phyloP scores from a whole-genome alignment of 2,329 filamentous ascomycete species.

The Aspergillus thermomutatus region DNA sequence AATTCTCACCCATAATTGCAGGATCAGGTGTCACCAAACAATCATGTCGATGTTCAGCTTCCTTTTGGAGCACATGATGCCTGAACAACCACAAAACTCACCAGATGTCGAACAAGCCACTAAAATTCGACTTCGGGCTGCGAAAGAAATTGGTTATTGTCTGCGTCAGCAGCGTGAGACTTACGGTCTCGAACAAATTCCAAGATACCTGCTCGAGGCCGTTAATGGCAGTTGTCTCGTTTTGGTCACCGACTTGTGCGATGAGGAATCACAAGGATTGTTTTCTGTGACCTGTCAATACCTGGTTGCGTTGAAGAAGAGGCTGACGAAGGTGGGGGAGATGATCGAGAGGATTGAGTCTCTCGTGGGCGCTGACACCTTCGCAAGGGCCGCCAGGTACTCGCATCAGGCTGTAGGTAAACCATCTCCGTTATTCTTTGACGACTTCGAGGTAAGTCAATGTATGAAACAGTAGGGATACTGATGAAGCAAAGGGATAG shows the following conservation, averaged over 20 bases:
- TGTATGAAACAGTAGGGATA: background rate
- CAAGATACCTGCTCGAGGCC: slow-evolving; percentile 25
- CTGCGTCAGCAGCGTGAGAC: slow-evolving; percentile 24
- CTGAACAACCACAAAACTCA: slow-evolving; percentile 7
- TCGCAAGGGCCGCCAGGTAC: background rate
- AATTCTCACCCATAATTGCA: slow-evolving; percentile 14
- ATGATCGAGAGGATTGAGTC: slow-evolving; percentile 22
- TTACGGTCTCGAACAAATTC: slow-evolving; percentile 28
- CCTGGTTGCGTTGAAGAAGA: slow-evolving; percentile 21
- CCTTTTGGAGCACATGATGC: slow-evolving; percentile 17
- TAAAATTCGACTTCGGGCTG: slow-evolving; percentile 17
- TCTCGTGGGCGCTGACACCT: slow-evolving; percentile 4
- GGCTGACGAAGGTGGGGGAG: slow-evolving; percentile 19
- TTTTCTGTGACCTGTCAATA: slow-evolving; percentile 29
- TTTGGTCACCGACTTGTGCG: slow-evolving; percentile 18
- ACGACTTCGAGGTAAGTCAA: background rate
- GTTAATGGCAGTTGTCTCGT: slow-evolving; percentile 19
- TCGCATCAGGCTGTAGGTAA: background rate
- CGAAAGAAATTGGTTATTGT: slow-evolving; percentile 24
- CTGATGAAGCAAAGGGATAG: background rate
- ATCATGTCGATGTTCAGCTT: slow-evolving; percentile 24
- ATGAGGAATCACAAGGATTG: slow-evolving; percentile 19
- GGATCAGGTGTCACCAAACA: slow-evolving; percentile 27
- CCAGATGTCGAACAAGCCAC: slow-evolving; percentile 11
- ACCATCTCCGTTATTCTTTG: background rate